Evolutionary conservation across 1,284 basidiomycete genomes (phyloP), one percentile per base, ranked within the genome.

Genomic region (Malassezia nana): DNA sequence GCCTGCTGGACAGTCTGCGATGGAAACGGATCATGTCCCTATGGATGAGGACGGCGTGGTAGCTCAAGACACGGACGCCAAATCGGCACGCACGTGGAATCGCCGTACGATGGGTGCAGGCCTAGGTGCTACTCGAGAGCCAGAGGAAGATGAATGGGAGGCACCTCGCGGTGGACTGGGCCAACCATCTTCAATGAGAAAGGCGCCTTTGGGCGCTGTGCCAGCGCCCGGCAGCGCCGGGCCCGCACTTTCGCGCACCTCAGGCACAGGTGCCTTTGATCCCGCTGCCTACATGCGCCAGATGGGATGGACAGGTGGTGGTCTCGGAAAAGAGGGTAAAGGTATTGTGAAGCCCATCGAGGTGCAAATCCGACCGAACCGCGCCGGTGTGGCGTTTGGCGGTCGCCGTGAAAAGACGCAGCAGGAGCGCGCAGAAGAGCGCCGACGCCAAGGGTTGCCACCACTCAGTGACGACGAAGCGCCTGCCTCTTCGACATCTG

Each of bases 281-380:
- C 65, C 69, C 0, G 62, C 64, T 4, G 66, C 64, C 2, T 69
- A 68, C 52, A 60, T 74, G 31, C 58, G 60, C 3, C 58, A 63
- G 26, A 72, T 74, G 68, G 71, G 71, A 29, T 74, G 71, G 71
- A 64, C 66, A 0, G 71, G 71, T n/a, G 69, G 67, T 8, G 71
- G 71, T 12, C 56, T 74, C 10, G 71, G 71, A 9, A 66, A 61
- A 29, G 41, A 63, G 7, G 71, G 71, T 2, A 59, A 70, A 32
- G 71, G 71, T 7, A 74, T 74, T 20, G 58, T 67, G 16, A 64
- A 63, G 10, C 71, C 71, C 2, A 72, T 74, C 40, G 68, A 74
- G 35, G 71, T 74, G 10, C 59, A 69, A 46, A 55, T 66, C 13
- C 64, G 71, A 6, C 71, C 69, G 2, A 65, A 63, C n/a, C 57